Percentiles rank a stretch among this genome's conserved stretches.
These are phyloP conservation scores for Plantago major DNA, from an alignment of 257 asterid species.

Conservation along the genomic window DNA sequence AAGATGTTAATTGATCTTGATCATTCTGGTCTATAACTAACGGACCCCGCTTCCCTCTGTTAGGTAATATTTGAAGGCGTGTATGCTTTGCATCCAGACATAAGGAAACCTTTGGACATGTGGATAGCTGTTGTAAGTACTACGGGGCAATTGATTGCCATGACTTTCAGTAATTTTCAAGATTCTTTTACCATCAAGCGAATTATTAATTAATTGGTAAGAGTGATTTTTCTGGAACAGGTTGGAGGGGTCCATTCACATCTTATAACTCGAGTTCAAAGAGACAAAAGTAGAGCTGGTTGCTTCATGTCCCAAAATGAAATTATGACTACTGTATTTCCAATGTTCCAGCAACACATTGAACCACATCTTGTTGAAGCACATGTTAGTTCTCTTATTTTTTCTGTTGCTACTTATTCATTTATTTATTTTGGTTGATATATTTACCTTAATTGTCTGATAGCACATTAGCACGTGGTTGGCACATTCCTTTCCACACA, in stretches of 20 bases:
- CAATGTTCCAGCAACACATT: slow-evolving; percentile 97
- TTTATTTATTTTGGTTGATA: not conserved
- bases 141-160: not conserved
- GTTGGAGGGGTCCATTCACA: slow-evolving; percentile 99
- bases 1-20: not conserved
- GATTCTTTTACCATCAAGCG: slow-evolving; percentile 10
- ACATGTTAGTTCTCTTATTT: slow-evolving; percentile 56
- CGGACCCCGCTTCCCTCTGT: slow-evolving; percentile 20
- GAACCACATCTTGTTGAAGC: slow-evolving; percentile 99
- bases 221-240: slow-evolving; percentile 39
- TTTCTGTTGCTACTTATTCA: slow-evolving; percentile 1
- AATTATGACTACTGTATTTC: slow-evolving; percentile 92
- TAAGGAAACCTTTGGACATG: slow-evolving; percentile 81
- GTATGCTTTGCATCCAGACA: slow-evolving; percentile 95
- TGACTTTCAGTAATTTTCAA: slow-evolving; percentile 18
- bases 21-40: slow-evolving; percentile 6
- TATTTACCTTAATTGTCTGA: not conserved
- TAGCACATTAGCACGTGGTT: slow-evolving; percentile 17
- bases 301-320: slow-evolving; percentile 89
- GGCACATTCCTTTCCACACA: not conserved
- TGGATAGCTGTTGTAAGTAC: slow-evolving; percentile 99
- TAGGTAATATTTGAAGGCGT: slow-evolving; percentile 98
- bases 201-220: slow-evolving; percentile 18
- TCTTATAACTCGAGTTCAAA: slow-evolving; percentile 94
- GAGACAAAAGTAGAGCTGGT: slow-evolving; percentile 92